Conservation (phyloP, 495 filamentous ascomycete species). For the Tuber brumale region DNA sequence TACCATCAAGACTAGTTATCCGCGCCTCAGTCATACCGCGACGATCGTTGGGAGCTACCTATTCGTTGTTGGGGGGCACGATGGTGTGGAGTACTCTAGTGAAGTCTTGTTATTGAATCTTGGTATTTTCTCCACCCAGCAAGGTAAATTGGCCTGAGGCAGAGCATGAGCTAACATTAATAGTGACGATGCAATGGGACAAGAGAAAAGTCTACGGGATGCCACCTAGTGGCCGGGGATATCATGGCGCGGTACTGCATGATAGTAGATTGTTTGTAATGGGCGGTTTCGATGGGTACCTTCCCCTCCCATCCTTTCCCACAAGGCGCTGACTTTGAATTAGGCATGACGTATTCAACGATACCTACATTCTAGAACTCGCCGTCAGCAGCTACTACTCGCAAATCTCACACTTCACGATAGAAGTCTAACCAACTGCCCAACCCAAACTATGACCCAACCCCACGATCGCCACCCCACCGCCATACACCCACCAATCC, state of each 20-base stretch:
- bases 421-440: constrained; percentile 52
- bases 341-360: constrained; percentile 55
- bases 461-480: neutral
- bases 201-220: constrained; percentile 56
- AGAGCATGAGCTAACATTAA: constrained; percentile 9
- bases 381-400: constrained; percentile 62
- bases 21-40: constrained; percentile 57
- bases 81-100: constrained; percentile 60
- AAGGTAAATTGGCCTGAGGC: neutral
- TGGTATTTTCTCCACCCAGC: constrained; percentile 22
- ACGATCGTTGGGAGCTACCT: constrained; percentile 61
- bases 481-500: neutral
- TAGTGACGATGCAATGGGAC: constrained; percentile 63
- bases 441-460: neutral
- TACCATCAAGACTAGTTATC: constrained; percentile 47
- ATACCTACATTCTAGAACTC: constrained; percentile 58
- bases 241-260: constrained; percentile 58
- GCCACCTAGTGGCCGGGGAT: constrained; percentile 55
- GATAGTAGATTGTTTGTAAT: constrained; percentile 56
- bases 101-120: constrained; percentile 60
- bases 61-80: constrained; percentile 61
- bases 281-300: constrained; percentile 56
- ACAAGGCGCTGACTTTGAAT: constrained; percentile 22
- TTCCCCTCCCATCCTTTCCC: constrained; percentile 10
- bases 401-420: constrained; percentile 61